These are phyloP conservation scores for Zoysia japonica DNA, from an alignment of 176 grass and related monocot species.

Conservation along the genomic window DNA sequence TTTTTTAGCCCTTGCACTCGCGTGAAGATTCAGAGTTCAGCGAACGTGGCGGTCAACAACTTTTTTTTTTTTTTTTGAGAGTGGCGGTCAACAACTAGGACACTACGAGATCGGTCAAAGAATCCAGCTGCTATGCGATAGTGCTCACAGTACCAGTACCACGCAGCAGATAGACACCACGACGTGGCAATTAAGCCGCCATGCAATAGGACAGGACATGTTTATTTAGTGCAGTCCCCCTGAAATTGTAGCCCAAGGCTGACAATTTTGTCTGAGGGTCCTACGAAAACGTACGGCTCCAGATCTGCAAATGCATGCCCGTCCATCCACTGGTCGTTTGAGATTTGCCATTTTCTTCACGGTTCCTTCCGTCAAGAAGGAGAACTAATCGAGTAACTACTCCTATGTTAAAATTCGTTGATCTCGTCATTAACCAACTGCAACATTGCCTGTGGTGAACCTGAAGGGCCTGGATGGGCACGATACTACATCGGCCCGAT, in stretches of 20 bases:
- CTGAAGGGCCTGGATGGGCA: conserved; percentile 65
- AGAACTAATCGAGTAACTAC: background rate
- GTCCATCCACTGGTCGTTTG: background rate
- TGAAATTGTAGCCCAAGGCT: background rate
- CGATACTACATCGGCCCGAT: conserved; percentile 79
- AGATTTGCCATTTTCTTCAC: background rate
- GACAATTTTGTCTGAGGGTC: conserved; percentile 23
- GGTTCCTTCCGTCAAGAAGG: background rate
- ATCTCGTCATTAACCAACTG: background rate
- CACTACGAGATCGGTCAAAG: background rate
- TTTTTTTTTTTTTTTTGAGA: too few relatives aligned
- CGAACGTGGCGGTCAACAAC: background rate
- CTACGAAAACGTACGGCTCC: background rate
- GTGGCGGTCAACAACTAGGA: background rate
- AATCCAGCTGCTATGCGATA: too few relatives aligned
- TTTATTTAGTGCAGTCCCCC: conserved; percentile 8
- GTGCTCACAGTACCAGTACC: background rate
- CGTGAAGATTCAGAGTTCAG: background rate
- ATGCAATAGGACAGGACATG: background rate
- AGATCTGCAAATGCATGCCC: conserved; percentile 8
- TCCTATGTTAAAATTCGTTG: background rate
- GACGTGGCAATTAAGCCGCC: background rate
- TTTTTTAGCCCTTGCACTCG: background rate
- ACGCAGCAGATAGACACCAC: background rate
- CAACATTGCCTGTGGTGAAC: background rate